These are phyloP conservation scores for Aspergillus vadensis DNA, from an alignment of 2,329 filamentous ascomycete species.

Conservation along the genomic window DNA sequence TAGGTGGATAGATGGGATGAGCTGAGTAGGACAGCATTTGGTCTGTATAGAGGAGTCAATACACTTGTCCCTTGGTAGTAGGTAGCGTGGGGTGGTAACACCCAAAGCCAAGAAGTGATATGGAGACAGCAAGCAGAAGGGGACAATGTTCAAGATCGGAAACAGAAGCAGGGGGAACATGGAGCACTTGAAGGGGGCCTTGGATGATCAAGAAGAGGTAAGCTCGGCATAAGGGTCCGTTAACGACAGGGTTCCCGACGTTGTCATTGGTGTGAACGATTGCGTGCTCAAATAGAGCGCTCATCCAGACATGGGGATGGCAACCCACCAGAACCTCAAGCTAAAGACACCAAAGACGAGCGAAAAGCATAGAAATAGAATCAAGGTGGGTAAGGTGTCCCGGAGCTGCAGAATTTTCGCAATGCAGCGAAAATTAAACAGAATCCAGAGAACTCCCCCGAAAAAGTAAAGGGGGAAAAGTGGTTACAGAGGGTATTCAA, in stretches of 20 bases:
- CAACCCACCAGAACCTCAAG: conserved; percentile 1
- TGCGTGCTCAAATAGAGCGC: conserved; percentile 36
- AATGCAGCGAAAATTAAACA: not conserved
- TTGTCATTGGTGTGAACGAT: conserved; percentile 39
- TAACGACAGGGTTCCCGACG: conserved; percentile 28
- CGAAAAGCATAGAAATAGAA: conserved; percentile 9
- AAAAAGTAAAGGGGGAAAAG: conserved; percentile 7
- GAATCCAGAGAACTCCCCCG: not conserved
- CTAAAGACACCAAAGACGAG: not conserved
- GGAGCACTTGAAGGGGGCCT: conserved; percentile 14
- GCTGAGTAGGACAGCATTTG: conserved; percentile 43
- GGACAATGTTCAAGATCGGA: conserved; percentile 11
- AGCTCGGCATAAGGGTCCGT: conserved; percentile 24
- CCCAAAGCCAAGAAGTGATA: conserved; percentile 16
- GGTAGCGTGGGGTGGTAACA: conserved; percentile 28
- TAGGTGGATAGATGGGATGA: conserved; percentile 42
- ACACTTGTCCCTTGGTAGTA: conserved; percentile 35
- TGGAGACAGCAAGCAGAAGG: conserved; percentile 14
- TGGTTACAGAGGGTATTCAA: conserved; percentile 4
- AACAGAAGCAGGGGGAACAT: conserved; percentile 13
- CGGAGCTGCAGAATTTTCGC: not conserved
- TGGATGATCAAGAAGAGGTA: conserved; percentile 16
- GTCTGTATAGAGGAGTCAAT: conserved; percentile 42
- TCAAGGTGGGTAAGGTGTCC: conserved; percentile 1
- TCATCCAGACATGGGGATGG: conserved; percentile 17